Base-by-base conservation (phyloP, 2,329 filamentous ascomycete genomes). In the Aspergillus nomiae region DNA sequence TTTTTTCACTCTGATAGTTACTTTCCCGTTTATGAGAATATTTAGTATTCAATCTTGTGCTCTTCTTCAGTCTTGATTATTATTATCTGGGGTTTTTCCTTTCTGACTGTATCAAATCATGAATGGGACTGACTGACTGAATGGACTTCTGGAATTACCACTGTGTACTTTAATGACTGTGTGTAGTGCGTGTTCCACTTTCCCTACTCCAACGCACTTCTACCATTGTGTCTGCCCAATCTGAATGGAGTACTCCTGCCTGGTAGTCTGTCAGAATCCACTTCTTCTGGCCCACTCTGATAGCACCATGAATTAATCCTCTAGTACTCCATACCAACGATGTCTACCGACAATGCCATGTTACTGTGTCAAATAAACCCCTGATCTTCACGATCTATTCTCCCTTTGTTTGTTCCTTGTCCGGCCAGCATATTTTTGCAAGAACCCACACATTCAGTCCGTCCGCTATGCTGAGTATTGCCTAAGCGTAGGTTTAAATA, bases 251-350 rank as follows among this genome's bases (percentile, higher is more conserved):
- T 59, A 19, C 36, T 43, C 48, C 32, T 53, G 50, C 60, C 55
- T 36, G 53, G 56, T 51, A 56, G 60, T 41, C 60, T 62, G 60
- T 62, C 60, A 62, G 56, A 62, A 62, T 38, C 60, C 60, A 59
- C 60, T 54, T 34, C 24, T 5, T 32, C 30, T 41, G 60, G 56
- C 56, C 60, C 60, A 56, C 56, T 34, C 19, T 26, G 28, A 53
- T 34, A 32, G 56, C 41, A 59, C 24, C 11, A 32, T 62, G 38
- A 45, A 62, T 46, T 36, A 32, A 12, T 12, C 51, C 30, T 28
- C 32, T 21, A 24, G 21, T 24, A 36, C 12, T 28, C 26, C 30
- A 30, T 12, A 21, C 28, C 19, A 12, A 53, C 4, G 50, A 53
- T 32, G 28, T 53, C 14, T n/a, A 53, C 16, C n/a, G 32, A 8